Evolutionary conservation across 164 flowering plant species (phyloP).

Genomic region (Nymphaea colorata): DNA sequence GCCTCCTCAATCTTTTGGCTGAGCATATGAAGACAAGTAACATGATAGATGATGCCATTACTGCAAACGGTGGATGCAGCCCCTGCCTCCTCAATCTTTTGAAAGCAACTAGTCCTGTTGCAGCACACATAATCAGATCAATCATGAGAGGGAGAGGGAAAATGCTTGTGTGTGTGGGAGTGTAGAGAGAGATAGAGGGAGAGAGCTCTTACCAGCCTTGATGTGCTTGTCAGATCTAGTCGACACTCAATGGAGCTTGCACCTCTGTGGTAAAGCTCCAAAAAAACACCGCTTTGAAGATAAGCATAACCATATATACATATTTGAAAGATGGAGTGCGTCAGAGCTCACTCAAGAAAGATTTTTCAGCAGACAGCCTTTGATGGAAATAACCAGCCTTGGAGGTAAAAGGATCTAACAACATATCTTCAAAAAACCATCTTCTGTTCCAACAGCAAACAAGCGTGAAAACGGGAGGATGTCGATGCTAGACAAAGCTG

Average conservation of each 20-base stretch:
- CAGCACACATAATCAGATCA: too few relatives aligned
- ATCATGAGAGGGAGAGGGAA: too few relatives aligned
- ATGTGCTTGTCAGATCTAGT: neutral
- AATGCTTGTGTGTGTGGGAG: too few relatives aligned
- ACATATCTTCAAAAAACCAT: conserved; percentile 79
- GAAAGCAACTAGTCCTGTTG: too few relatives aligned
- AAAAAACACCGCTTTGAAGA: neutral
- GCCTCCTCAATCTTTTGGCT: too few relatives aligned
- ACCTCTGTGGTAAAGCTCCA: neutral
- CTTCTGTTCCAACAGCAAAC: conserved; percentile 89
- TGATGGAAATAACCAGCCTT: neutral
- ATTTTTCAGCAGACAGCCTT: neutral
- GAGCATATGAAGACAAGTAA: too few relatives aligned
- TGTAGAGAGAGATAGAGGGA: neutral
- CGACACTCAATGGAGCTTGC: neutral
- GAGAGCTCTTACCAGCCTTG: neutral
- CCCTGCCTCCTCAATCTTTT: too few relatives aligned
- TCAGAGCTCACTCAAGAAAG: neutral
- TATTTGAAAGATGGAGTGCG: neutral
- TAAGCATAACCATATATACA: neutral
- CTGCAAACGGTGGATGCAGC: too few relatives aligned
- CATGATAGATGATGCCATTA: too few relatives aligned
- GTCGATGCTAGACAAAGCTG: conserved; percentile 59
- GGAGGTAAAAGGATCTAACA: conserved; percentile 19
- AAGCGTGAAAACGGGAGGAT: conserved; percentile 80